A percentile compares a stretch with the other conserved stretches of the same genome.
Conservation (phyloP, 768 basidiomycete species). For the Lepiota subincarnata region DNA sequence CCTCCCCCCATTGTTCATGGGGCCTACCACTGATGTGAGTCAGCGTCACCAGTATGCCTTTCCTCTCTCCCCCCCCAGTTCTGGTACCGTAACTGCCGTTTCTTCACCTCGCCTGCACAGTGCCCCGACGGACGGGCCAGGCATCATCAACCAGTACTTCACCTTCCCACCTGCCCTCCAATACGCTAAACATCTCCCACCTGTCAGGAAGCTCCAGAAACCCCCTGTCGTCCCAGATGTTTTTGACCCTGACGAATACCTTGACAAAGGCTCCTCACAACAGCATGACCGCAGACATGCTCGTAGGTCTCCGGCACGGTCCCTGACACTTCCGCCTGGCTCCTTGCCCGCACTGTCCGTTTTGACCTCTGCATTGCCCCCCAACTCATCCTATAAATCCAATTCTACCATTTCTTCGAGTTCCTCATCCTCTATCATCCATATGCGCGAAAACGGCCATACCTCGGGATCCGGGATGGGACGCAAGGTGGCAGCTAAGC, state of each 20-base stretch:
- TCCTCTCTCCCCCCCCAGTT: slow-evolving; percentile 45
- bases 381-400: slow-evolving; percentile 27
- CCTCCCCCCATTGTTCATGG: slow-evolving; percentile 16
- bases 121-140: slow-evolving; percentile 21
- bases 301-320: slow-evolving; percentile 29
- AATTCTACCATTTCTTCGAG: slow-evolving; percentile 30
- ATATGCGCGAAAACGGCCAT: slow-evolving; percentile 25
- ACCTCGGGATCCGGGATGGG: slow-evolving; percentile 50
- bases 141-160: slow-evolving; percentile 19
- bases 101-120: slow-evolving; percentile 33
- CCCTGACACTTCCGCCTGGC: slow-evolving; percentile 34
- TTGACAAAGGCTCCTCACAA: slow-evolving; percentile 14
- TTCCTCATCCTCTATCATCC: slow-evolving; percentile 24
- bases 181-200: neutral
- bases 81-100: slow-evolving; percentile 34
- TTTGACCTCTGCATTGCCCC: slow-evolving; percentile 30
- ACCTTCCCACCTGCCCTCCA: neutral
- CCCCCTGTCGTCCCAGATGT: slow-evolving; percentile 11
- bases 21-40: slow-evolving; percentile 20
- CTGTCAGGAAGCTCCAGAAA: slow-evolving; percentile 9
- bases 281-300: slow-evolving; percentile 20
- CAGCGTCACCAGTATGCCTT: slow-evolving; percentile 31
- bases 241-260: neutral
- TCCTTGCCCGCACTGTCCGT: slow-evolving; percentile 24
- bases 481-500: slow-evolving; percentile 78